These are phyloP conservation scores for Biscogniauxia sp. DNA, from an alignment of 2,329 filamentous ascomycete genomes.

Conservation along the genomic window DNA sequence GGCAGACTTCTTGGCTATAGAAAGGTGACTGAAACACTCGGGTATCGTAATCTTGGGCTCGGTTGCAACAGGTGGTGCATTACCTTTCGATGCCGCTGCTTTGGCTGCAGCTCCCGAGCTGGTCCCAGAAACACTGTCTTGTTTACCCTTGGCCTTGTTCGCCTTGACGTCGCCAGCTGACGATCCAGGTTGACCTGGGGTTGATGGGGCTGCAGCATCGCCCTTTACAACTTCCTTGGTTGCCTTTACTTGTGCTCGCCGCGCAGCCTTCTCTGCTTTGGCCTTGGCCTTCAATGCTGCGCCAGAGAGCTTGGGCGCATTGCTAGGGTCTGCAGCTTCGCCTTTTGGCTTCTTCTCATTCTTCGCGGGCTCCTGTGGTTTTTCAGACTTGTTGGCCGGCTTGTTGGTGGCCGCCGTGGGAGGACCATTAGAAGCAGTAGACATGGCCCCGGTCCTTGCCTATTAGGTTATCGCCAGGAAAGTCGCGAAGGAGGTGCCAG, in stretches of 20 bases:
- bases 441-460: slow-evolving; percentile 12
- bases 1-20: slow-evolving; percentile 59
- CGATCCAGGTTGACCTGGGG: slow-evolving; percentile 37
- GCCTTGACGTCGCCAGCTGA: slow-evolving; percentile 43
- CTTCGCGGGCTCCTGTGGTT: slow-evolving; percentile 12
- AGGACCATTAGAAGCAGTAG: slow-evolving; percentile 15
- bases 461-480: not conserved
- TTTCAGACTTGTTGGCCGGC: slow-evolving; percentile 15
- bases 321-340: slow-evolving; percentile 25
- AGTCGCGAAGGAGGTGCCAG: not conserved
- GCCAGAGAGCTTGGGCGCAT: slow-evolving; percentile 58
- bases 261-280: slow-evolving; percentile 87
- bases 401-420: slow-evolving; percentile 18
- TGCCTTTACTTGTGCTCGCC: slow-evolving; percentile 69
- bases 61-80: slow-evolving; percentile 37
- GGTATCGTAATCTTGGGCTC: slow-evolving; percentile 65
- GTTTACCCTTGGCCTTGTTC: slow-evolving; percentile 46
- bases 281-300: slow-evolving; percentile 85
- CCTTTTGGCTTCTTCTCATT: slow-evolving; percentile 22
- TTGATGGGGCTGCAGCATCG: slow-evolving; percentile 31
- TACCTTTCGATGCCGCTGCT: slow-evolving; percentile 31
- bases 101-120: slow-evolving; percentile 28
- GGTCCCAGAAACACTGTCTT: slow-evolving; percentile 37
- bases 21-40: slow-evolving; percentile 79
- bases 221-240: slow-evolving; percentile 46